Evolutionary conservation across 768 basidiomycete genomes (phyloP).

Genomic region (Mycena indigotica): DNA sequence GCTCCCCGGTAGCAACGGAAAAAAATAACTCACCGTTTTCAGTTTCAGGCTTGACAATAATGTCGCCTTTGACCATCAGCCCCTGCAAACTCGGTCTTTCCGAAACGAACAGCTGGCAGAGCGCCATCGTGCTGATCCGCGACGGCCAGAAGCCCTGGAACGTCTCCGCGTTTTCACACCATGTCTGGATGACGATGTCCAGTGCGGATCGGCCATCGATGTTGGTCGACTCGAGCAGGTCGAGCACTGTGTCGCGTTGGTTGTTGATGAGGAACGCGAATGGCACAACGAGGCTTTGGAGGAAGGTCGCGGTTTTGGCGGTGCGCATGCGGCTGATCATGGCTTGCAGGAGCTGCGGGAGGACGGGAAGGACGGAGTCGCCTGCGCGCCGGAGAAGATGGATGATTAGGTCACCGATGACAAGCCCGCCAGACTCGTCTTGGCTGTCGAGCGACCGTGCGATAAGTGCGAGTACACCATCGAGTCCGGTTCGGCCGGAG

Average conservation of each 20-base stretch:
- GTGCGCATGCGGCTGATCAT: constrained; percentile 79
- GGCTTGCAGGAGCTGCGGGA: constrained; percentile 84
- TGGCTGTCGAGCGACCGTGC: constrained; percentile 75
- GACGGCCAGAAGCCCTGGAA: constrained; percentile 96
- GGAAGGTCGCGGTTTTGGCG: constrained; percentile 89
- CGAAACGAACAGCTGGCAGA: constrained; percentile 71
- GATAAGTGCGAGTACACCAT: constrained; percentile 72
- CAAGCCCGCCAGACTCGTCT: constrained; percentile 90
- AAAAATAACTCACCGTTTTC: constrained; percentile 65
- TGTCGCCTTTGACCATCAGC: constrained; percentile 86
- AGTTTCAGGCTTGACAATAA: constrained; percentile 80
- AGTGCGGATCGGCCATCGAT: constrained; percentile 66
- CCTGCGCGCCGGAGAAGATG: constrained; percentile 87
- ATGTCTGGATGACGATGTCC: constrained; percentile 87
- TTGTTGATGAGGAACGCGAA: constrained; percentile 93
- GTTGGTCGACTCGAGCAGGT: constrained; percentile 69
- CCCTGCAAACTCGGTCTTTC: constrained; percentile 66
- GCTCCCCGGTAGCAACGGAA: too few relatives aligned
- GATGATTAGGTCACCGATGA: constrained; percentile 93
- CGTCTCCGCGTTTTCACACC: constrained; percentile 93
- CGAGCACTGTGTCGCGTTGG: constrained; percentile 78
- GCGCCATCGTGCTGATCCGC: constrained; percentile 80
- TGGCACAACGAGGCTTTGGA: constrained; percentile 87
- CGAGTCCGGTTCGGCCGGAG: constrained; percentile 71
- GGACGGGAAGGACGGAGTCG: constrained; percentile 75